A percentile compares a stretch with the other conserved stretches of the same genome.
Conservation (phyloP, 1,284 basidiomycete species). For the Testicularia cyperi region DNA sequence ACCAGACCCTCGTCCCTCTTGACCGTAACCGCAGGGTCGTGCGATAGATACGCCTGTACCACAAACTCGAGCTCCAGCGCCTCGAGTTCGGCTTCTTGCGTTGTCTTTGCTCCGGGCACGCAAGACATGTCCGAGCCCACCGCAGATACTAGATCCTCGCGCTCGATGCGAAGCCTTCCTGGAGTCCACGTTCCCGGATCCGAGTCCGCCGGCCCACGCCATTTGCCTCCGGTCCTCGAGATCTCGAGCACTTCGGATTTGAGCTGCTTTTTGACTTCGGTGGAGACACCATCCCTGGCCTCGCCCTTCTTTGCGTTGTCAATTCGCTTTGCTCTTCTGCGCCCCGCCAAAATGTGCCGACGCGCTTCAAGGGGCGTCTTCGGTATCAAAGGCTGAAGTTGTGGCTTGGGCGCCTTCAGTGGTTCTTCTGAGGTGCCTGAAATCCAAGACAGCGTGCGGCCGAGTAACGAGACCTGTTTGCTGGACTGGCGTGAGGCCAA, state of each 20-base stretch:
- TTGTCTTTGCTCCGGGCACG: constrained; percentile 1
- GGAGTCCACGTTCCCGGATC: constrained; percentile 15
- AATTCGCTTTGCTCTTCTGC: constrained; percentile 57
- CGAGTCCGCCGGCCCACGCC: constrained; percentile 18
- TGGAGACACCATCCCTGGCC: constrained; percentile 35
- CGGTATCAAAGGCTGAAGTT: constrained; percentile 52
- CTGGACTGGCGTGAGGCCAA: constrained; percentile 33
- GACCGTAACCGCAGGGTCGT: constrained; percentile 30
- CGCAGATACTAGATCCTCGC: constrained; percentile 15
- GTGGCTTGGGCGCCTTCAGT: constrained; percentile 24
- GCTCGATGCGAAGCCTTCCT: constrained; percentile 20
- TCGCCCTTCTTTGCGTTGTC: constrained; percentile 43
- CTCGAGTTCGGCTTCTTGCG: constrained; percentile 29
- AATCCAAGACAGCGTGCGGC: neutral
- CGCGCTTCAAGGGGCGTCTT: constrained; percentile 57
- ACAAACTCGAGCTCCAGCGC: constrained; percentile 37
- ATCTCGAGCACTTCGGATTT: constrained; percentile 45
- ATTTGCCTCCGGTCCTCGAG: constrained; percentile 21
- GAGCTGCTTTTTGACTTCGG: constrained; percentile 38
- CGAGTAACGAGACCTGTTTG: constrained; percentile 6
- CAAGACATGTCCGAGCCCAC: constrained; percentile 14
- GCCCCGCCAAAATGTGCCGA: constrained; percentile 61
- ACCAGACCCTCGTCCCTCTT: constrained; percentile 24
- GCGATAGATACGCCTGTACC: constrained; percentile 22
- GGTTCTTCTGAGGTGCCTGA: neutral